Evolutionary conservation across 2,329 filamentous ascomycete species (phyloP), one percentile per base, ranked within the genome.

Genomic region (Colletotrichum sp.): DNA sequence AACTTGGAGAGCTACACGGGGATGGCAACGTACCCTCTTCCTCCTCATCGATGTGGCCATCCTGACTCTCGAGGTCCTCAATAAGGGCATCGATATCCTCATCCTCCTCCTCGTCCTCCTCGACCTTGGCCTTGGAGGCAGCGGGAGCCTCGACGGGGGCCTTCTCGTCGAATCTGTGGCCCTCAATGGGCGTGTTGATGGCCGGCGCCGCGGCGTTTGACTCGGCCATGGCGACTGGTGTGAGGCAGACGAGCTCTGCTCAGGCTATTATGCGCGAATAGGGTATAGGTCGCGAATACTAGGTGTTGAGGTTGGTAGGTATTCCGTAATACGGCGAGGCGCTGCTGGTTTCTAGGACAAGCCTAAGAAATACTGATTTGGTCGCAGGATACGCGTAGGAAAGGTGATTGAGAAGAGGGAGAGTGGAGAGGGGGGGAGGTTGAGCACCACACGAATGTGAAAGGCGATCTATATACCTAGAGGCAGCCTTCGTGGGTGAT

Each of bases 41-140:
- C 56, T 92, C 92, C 32, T 94, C 92, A 30, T 93, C 88, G 22
- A 89, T 87, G 70, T 93, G 91, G 71, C 93, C 94, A 84, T 97
- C 95, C 80, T 95, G 89, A 56, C 93, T 95, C 87, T 97, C 94
- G 79, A 97, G 93, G 81, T 97, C 95, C 84, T 96, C 94, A 79
- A 98, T 97, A 81, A 98, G 89, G 81, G 93, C 92, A 82, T 97
- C 94, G 79, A 98, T 95, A 83, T 96, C 94, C 87, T 95, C 94
- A 80, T 95, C 94, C 34, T 87, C 84, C 61, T 94, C 94, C 27
- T 96, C 93, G 65, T 95, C 93, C 8, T 93, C 92, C 34, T 90
- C 90, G 58, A 81, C 83, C 81, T 86, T 87, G 75, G 82, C 80
- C 80, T 86, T 85, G 81, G 84, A 83, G 75, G 83, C 77, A 56